A percentile compares a stretch with the other conserved stretches of the same genome.
phyloP scores from a whole-genome alignment of 2,329 filamentous ascomycete species.

The Graphium sp. region DNA sequence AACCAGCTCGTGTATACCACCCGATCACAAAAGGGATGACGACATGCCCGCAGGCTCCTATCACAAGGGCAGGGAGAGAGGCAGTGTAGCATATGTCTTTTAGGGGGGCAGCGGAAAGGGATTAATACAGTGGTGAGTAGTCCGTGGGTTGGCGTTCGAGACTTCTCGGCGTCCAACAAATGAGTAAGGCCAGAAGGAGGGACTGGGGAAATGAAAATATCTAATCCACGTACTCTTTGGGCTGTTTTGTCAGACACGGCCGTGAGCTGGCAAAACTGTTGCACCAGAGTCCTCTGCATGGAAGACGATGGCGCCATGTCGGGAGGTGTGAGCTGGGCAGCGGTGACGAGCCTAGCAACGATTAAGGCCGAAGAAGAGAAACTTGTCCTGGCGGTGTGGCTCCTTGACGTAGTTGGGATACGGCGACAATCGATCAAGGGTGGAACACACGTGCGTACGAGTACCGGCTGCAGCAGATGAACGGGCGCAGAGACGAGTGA shows the following conservation, averaged over 20 bases:
- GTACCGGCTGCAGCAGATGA: too few relatives aligned
- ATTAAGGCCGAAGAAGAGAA: too few relatives aligned
- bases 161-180: neutral
- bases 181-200: neutral
- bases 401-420: too few relatives aligned
- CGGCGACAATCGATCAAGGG: too few relatives aligned
- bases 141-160: too few relatives aligned
- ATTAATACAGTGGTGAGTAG: too few relatives aligned
- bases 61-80: neutral
- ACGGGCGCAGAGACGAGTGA: too few relatives aligned
- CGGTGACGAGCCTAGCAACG: too few relatives aligned
- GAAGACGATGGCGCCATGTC: slow-evolving; percentile 18
- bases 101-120: neutral
- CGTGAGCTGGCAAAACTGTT: slow-evolving; percentile 24
- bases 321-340: too few relatives aligned
- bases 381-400: too few relatives aligned
- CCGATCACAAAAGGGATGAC: neutral
- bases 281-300: slow-evolving; percentile 21
- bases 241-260: slow-evolving; percentile 25
- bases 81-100: neutral
- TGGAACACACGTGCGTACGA: too few relatives aligned
- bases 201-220: neutral
- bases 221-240: slow-evolving; percentile 20
- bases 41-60: neutral
- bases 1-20: too few relatives aligned